Conservation (phyloP, 2,329 filamentous ascomycete genomes). For the Hymenoscyphus fraxineus region DNA sequence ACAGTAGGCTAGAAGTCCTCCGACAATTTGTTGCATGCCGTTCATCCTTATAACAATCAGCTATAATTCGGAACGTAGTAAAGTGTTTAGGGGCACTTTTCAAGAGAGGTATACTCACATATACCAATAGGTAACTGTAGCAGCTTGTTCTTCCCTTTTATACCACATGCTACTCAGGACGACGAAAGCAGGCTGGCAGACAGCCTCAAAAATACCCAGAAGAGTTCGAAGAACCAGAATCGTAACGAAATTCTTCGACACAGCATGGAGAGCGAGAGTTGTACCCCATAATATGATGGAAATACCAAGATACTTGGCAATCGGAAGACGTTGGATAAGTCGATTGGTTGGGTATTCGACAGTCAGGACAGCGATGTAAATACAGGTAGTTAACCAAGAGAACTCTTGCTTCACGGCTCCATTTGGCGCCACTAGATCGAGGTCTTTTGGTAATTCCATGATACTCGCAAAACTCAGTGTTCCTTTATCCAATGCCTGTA, state of each 20-base stretch:
- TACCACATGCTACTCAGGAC: constrained; percentile 69
- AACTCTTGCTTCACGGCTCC: constrained; percentile 43
- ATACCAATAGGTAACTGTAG: constrained; percentile 50
- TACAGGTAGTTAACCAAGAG: constrained; percentile 30
- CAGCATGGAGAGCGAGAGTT: constrained; percentile 58
- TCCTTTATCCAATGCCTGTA: constrained; percentile 37
- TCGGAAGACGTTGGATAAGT: constrained; percentile 36
- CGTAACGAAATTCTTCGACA: constrained; percentile 55
- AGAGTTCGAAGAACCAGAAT: constrained; percentile 63
- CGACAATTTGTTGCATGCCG: constrained; percentile 64
- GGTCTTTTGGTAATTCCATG: constrained; percentile 29
- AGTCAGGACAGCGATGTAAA: constrained; percentile 28
- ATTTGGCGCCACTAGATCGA: constrained; percentile 2
- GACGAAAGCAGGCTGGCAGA: constrained; percentile 65
- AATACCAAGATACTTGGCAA: constrained; percentile 36
- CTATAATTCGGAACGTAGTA: not conserved
- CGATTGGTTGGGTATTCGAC: constrained; percentile 40
- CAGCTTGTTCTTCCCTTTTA: constrained; percentile 64
- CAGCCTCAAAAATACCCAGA: constrained; percentile 63
- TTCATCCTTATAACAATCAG: constrained; percentile 63
- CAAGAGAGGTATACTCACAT: not conserved
- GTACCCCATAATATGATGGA: constrained; percentile 48
- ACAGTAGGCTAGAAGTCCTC: constrained; percentile 60
- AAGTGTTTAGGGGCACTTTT: not conserved
- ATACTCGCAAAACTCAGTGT: constrained; percentile 31